Conservation (phyloP, 257 asterid genomes). For the Capsicum baccatum region DNA sequence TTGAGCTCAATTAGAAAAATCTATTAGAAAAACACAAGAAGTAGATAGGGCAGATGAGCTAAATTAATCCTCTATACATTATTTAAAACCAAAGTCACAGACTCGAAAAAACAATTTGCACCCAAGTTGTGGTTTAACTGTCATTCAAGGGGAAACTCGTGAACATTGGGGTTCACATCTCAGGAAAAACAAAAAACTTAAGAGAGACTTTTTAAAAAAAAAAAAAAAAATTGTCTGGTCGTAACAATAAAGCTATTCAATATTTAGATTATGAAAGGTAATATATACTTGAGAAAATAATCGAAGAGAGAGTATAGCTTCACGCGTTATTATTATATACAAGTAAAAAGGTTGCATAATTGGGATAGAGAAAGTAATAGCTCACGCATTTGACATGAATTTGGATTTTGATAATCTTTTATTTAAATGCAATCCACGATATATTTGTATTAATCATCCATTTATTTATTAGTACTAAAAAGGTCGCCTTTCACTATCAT, state of each 20-base stretch:
- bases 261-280: background rate
- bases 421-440: constrained; percentile 16
- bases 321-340: no score
- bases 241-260: background rate
- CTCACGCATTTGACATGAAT: constrained; percentile 25
- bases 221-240: no score
- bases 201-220: background rate
- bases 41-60: background rate
- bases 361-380: background rate
- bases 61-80: background rate
- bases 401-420: background rate
- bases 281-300: no score
- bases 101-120: background rate
- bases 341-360: background rate
- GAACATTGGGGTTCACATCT: background rate
- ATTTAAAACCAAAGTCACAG: background rate
- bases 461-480: background rate
- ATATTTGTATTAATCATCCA: background rate
- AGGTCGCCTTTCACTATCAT: constrained; percentile 25
- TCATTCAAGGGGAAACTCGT: background rate
- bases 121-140: background rate
- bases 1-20: constrained; percentile 4
- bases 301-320: no score
- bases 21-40: background rate
- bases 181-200: background rate